Conservation (phyloP, 192 early-diverging fungal species). For the Linnemannia schmuckeri region DNA sequence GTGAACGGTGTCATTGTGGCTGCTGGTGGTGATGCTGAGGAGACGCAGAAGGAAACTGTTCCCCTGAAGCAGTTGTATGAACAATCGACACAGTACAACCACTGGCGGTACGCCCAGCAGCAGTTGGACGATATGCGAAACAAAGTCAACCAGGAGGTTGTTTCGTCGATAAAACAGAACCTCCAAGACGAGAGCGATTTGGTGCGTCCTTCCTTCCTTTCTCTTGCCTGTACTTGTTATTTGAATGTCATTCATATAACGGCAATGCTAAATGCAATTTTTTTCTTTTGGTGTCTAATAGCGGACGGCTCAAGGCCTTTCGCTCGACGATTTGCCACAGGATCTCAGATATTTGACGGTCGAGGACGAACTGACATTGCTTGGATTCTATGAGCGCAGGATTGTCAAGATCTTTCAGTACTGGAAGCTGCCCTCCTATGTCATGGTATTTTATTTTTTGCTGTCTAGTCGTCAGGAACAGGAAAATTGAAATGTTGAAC, state of each 20-base stretch:
- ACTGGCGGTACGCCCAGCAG: slow-evolving; percentile 76
- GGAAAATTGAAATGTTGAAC: slow-evolving; percentile 7
- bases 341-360: slow-evolving; percentile 62
- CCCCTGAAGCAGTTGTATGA: slow-evolving; percentile 66
- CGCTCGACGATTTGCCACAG: slow-evolving; percentile 19
- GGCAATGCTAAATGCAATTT: background rate
- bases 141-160: slow-evolving; percentile 66
- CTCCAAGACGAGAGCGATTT: slow-evolving; percentile 68
- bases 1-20: background rate
- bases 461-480: background rate
- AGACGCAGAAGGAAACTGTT: slow-evolving; percentile 16
- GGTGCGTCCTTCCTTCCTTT: background rate
- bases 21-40: background rate
- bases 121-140: slow-evolving; percentile 69
- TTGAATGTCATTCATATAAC: background rate
- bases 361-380: slow-evolving; percentile 67
- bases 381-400: slow-evolving; percentile 67
- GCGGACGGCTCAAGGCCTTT: slow-evolving; percentile 28
- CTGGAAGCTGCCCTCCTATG: slow-evolving; percentile 60
- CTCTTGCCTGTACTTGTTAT: background rate
- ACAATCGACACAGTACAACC: slow-evolving; percentile 79
- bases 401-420: slow-evolving; percentile 60
- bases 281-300: background rate
- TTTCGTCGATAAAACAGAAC: slow-evolving; percentile 69
- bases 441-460: slow-evolving; percentile 39